Base-by-base conservation (phyloP, 1,284 basidiomycete species). In the Ceratobasidium theobromae region DNA sequence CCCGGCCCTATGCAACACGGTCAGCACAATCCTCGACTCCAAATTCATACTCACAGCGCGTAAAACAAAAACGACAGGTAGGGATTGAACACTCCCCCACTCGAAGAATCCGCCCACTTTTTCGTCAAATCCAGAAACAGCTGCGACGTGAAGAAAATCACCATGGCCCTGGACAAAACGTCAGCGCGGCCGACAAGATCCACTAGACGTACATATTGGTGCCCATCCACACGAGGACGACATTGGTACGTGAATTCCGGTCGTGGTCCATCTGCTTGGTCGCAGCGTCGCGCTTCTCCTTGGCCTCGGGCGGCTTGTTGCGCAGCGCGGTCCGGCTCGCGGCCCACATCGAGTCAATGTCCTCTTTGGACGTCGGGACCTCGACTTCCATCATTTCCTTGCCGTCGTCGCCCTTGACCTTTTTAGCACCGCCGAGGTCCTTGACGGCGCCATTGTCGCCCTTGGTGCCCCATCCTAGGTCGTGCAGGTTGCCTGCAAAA, bases 381-480 rank as follows among this genome's bases (percentile, higher is more conserved):
- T 91, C 88, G 51, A 95, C 88, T 75, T 95, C 93, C 78, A 93
- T 84, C 72, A 93, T 78, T 57, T 90, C 89, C 73, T 95, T 89
- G 55, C 93, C 93, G 73, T 88, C 86, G 53, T 87, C 86, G 66
- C 82, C 83, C 77, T 92, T 89, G 70, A 93, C 81, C 75, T 92
- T 93, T 81, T 93, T 93, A 0, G 92, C 93, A 6, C 86, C 85
- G 66, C 93, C 93, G 5, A 95, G 82, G 73, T 95, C 91, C 76
- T 95, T 95, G 18, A 85, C 79, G 5, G 90, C 78, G 53, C 91
- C 87, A 73, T 93, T 93, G 78, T 93, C 91, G 67, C 93, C 93
- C 74, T 95, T 95, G 28, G 93, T 95, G 68, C 93, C 93, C 92
- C 90, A 92, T 49, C 88, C 91, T 58, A 95, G 90, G 75, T 94